Percentiles rank a stretch among this genome's conserved stretches.
These are phyloP conservation scores for Aspergillus coremiiformis DNA, from an alignment of 495 filamentous ascomycete genomes.

Conservation along the genomic window DNA sequence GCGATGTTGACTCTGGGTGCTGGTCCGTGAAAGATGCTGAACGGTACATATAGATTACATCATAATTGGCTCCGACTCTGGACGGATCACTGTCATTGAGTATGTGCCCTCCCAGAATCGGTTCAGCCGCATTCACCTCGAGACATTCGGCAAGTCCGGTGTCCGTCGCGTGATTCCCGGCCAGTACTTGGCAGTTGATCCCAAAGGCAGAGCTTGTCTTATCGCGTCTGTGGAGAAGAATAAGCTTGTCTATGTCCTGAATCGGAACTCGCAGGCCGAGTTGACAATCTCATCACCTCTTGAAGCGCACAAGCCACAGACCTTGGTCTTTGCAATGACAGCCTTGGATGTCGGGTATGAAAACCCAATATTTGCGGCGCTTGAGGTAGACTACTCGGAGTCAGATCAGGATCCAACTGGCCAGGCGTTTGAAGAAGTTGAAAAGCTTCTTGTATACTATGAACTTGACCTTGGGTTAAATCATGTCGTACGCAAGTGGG, in stretches of 20 bases:
- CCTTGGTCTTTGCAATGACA: constrained; percentile 77
- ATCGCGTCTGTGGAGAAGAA: constrained; percentile 97
- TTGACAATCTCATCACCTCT: constrained; percentile 93
- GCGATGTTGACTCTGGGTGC: constrained; percentile 31
- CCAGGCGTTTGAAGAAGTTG: constrained; percentile 67
- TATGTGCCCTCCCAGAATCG: constrained; percentile 81
- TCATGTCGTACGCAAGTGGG: constrained; percentile 94
- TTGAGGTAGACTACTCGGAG: constrained; percentile 90
- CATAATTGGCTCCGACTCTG: constrained; percentile 90
- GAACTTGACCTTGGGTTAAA: constrained; percentile 95
- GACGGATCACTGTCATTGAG: constrained; percentile 88
- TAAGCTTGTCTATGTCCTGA: constrained; percentile 97
- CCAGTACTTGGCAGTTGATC: constrained; percentile 89
- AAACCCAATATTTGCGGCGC: constrained; percentile 89
- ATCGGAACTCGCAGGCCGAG: constrained; percentile 88
- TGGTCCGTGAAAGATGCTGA: constrained; percentile 51
- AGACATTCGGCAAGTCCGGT: constrained; percentile 98
- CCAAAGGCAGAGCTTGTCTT: constrained; percentile 89
- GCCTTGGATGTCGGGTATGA: constrained; percentile 93
- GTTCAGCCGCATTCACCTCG: constrained; percentile 83
- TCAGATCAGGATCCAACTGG: constrained; percentile 87
- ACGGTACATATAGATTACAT: constrained; percentile 72
- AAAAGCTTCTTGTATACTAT: constrained; percentile 92
- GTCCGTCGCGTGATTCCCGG: constrained; percentile 89
- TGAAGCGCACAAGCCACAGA: constrained; percentile 96